Percentiles rank a stretch among this genome's conserved stretches.
Conservation (phyloP, 1,139 yeast species). For the Yamadazyma mexicana region DNA sequence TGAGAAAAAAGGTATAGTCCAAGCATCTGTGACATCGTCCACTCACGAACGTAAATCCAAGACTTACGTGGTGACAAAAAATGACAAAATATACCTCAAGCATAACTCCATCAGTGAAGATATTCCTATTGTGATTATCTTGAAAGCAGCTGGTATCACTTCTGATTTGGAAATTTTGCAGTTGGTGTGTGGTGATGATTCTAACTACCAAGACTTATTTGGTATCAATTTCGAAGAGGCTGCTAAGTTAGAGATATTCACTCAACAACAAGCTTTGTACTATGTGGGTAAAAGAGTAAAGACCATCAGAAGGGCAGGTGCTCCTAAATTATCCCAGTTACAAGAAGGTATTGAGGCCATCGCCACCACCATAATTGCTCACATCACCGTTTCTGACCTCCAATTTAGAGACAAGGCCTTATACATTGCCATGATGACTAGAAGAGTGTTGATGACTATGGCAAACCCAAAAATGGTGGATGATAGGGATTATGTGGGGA, state of each 20-base stretch:
- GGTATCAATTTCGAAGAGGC: conserved; percentile 95
- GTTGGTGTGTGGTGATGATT: conserved; percentile 86
- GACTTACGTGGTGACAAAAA: conserved; percentile 91
- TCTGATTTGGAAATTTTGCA: conserved; percentile 94
- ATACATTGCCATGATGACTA: conserved; percentile 93
- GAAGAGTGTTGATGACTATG: conserved; percentile 95
- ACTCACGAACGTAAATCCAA: conserved; percentile 98
- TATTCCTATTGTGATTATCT: conserved; percentile 86
- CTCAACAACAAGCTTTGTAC: conserved; percentile 92
- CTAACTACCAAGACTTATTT: conserved; percentile 86
- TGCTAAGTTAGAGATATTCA: conserved; percentile 77
- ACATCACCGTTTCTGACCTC: conserved; percentile 78
- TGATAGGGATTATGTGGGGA: conserved; percentile 98
- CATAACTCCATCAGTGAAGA: conserved; percentile 96
- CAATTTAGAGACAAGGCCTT: conserved; percentile 94
- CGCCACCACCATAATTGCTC: conserved; percentile 96
- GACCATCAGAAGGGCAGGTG: conserved; percentile 82
- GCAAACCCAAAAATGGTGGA: conserved; percentile 93
- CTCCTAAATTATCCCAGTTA: conserved; percentile 73
- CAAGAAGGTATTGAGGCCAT: conserved; percentile 98
- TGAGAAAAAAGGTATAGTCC: conserved; percentile 89
- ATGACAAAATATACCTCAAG: conserved; percentile 83
- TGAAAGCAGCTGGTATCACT: conserved; percentile 93
- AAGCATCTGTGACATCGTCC: conserved; percentile 95
- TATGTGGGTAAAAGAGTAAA: conserved; percentile 90